A percentile compares a stretch with the other conserved stretches of the same genome.
phyloP scores from a whole-genome alignment of 2,329 filamentous ascomycete species.

The Paracorniculantispora psalliotae region DNA sequence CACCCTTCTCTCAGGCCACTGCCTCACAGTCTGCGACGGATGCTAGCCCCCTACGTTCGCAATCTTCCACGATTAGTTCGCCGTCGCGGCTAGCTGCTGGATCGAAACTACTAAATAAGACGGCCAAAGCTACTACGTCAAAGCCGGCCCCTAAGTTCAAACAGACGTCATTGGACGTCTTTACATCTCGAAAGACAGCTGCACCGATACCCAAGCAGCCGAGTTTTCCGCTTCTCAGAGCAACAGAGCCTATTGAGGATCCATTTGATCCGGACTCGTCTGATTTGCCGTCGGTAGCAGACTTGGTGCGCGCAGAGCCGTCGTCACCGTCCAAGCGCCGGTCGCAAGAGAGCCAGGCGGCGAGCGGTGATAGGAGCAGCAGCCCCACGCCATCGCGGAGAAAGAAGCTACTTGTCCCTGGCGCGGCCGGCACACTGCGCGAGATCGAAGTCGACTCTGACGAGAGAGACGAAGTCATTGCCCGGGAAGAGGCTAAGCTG shows the following conservation, averaged over 20 bases:
- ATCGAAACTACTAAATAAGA: neutral
- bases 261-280: neutral
- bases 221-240: neutral
- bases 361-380: neutral
- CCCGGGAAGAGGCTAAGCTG: neutral
- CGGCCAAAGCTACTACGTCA: neutral
- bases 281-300: neutral
- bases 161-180: slow-evolving; percentile 31
- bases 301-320: neutral
- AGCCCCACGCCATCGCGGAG: slow-evolving; percentile 5
- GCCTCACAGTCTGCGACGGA: slow-evolving; percentile 16
- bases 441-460: slow-evolving; percentile 11
- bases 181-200: slow-evolving; percentile 16
- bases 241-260: neutral
- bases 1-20: slow-evolving; percentile 18
- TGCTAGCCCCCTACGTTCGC: slow-evolving; percentile 23
- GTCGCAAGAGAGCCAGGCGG: slow-evolving; percentile 4
- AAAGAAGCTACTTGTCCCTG: slow-evolving; percentile 10
- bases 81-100: neutral
- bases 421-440: neutral
- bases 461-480: neutral
- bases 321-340: slow-evolving; percentile 7
- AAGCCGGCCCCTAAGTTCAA: slow-evolving; percentile 21
- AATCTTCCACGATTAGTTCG: slow-evolving; percentile 18
- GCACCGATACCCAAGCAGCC: neutral